These are phyloP conservation scores for Posidonia australis DNA, from an alignment of 106 monocot genomes.

Conservation along the genomic window DNA sequence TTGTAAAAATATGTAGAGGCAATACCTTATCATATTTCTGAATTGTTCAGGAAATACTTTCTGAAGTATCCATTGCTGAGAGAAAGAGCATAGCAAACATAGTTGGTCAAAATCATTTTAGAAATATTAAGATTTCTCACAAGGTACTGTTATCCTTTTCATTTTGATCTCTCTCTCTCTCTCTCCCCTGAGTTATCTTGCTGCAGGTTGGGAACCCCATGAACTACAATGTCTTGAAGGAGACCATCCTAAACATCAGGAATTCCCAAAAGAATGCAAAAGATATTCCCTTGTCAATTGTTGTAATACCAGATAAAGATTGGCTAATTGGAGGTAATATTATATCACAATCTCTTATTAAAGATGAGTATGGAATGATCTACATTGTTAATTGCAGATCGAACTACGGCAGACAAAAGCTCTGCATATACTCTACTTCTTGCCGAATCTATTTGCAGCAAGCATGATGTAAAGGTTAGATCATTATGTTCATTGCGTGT, in stretches of 20 bases:
- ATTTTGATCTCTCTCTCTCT: not conserved
- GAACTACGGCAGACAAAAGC: slow-evolving; percentile 83
- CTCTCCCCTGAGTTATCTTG: not conserved
- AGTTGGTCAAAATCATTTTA: slow-evolving; percentile 37
- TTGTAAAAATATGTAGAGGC: too few relatives aligned
- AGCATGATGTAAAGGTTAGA: slow-evolving; percentile 71
- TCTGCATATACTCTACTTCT: slow-evolving; percentile 91
- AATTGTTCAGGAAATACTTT: slow-evolving; percentile 63
- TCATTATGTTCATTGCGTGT: too few relatives aligned
- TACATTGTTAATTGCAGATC: slow-evolving; percentile 31
- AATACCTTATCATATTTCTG: not conserved
- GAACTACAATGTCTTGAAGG: slow-evolving; percentile 75
- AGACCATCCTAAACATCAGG: slow-evolving; percentile 63
- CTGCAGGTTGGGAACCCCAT: slow-evolving; percentile 86
- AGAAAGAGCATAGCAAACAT: slow-evolving; percentile 39
- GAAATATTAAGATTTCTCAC: slow-evolving; percentile 75
- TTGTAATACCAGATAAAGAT: slow-evolving; percentile 81
- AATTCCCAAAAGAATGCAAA: slow-evolving; percentile 37
- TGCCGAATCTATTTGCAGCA: slow-evolving; percentile 86
- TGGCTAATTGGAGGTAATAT: slow-evolving; percentile 77
- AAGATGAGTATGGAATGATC: not conserved
- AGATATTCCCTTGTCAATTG: slow-evolving; percentile 64
- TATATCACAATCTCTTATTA: not conserved
- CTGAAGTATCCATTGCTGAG: slow-evolving; percentile 65
- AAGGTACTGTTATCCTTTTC: slow-evolving; percentile 32